phyloP scores from a whole-genome alignment of 768 basidiomycete species.

The Xerocomus potaroensis region DNA sequence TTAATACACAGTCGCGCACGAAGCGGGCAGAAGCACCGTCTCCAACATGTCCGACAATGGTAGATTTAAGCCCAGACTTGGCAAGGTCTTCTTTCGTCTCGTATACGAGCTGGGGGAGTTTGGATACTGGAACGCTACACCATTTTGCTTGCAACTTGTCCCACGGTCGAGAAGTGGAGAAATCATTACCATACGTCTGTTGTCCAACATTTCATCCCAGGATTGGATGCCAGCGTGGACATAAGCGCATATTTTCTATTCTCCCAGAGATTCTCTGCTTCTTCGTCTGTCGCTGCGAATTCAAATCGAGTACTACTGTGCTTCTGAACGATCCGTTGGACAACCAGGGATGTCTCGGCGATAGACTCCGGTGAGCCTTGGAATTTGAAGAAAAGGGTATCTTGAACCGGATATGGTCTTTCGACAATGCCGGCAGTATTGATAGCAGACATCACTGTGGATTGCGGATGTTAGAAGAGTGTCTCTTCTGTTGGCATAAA shows the following conservation, averaged over 20 bases:
- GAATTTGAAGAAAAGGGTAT: slow-evolving; percentile 89
- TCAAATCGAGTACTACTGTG: slow-evolving; percentile 67
- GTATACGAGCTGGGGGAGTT: slow-evolving; percentile 62
- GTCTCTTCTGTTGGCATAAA: not conserved
- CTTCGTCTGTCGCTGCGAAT: slow-evolving; percentile 69
- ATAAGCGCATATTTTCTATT: slow-evolving; percentile 82
- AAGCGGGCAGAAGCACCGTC: slow-evolving; percentile 50
- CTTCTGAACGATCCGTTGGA: slow-evolving; percentile 58
- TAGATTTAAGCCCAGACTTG: slow-evolving; percentile 52
- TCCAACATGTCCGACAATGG: slow-evolving; percentile 79
- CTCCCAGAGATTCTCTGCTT: slow-evolving; percentile 77
- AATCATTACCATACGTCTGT: slow-evolving; percentile 80
- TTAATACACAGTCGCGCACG: not conserved
- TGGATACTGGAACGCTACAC: slow-evolving; percentile 62
- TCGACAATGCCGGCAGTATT: slow-evolving; percentile 61
- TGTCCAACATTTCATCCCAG: slow-evolving; percentile 70
- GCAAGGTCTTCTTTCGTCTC: slow-evolving; percentile 79
- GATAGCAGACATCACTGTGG: slow-evolving; percentile 71
- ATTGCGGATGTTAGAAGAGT: not conserved
- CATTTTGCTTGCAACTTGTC: not conserved
- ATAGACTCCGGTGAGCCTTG: slow-evolving; percentile 68
- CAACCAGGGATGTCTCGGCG: slow-evolving; percentile 50
- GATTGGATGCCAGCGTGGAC: slow-evolving; percentile 60
- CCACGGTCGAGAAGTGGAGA: not conserved
- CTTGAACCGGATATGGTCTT: slow-evolving; percentile 59